phyloP scores from a whole-genome alignment of 768 basidiomycete genomes.

The Mycena crocata region DNA sequence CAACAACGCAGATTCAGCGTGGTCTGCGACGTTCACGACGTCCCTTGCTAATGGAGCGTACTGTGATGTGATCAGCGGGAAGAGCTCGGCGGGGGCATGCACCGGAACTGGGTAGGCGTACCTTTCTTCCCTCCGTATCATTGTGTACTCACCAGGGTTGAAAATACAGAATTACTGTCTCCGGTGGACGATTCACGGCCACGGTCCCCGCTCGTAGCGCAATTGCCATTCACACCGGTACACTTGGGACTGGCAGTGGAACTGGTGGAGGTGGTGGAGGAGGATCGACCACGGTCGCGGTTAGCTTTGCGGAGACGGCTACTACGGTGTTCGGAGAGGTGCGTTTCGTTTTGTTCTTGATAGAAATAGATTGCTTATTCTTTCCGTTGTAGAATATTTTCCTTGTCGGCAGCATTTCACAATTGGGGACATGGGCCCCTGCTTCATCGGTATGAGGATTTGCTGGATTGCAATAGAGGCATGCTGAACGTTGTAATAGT shows the following conservation, averaged over 20 bases:
- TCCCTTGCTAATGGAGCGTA: slow-evolving; percentile 68
- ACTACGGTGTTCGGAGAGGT: slow-evolving; percentile 71
- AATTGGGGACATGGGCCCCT: slow-evolving; percentile 66
- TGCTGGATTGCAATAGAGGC: neutral
- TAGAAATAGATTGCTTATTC: neutral
- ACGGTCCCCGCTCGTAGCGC: slow-evolving; percentile 64
- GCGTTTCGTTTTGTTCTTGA: slow-evolving; percentile 8
- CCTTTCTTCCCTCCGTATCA: too few relatives aligned
- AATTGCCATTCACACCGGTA: slow-evolving; percentile 66
- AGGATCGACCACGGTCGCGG: slow-evolving; percentile 45
- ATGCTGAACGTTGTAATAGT: slow-evolving; percentile 42
- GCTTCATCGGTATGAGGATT: slow-evolving; percentile 53
- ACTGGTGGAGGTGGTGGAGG: slow-evolving; percentile 27
- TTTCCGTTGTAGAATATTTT: slow-evolving; percentile 63
- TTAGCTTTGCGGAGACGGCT: slow-evolving; percentile 66
- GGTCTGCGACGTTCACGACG: slow-evolving; percentile 69
- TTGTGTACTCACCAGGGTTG: neutral
- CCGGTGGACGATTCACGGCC: slow-evolving; percentile 61
- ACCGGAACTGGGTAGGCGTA: slow-evolving; percentile 59
- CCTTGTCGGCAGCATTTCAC: slow-evolving; percentile 65
- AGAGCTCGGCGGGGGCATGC: slow-evolving; percentile 54
- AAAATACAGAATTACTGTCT: slow-evolving; percentile 58
- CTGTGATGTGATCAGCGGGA: slow-evolving; percentile 73
- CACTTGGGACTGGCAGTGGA: slow-evolving; percentile 44
- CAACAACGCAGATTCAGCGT: slow-evolving; percentile 69